phyloP scores from a whole-genome alignment of 2,329 filamentous ascomycete genomes.

The Aureobasidium sp. region DNA sequence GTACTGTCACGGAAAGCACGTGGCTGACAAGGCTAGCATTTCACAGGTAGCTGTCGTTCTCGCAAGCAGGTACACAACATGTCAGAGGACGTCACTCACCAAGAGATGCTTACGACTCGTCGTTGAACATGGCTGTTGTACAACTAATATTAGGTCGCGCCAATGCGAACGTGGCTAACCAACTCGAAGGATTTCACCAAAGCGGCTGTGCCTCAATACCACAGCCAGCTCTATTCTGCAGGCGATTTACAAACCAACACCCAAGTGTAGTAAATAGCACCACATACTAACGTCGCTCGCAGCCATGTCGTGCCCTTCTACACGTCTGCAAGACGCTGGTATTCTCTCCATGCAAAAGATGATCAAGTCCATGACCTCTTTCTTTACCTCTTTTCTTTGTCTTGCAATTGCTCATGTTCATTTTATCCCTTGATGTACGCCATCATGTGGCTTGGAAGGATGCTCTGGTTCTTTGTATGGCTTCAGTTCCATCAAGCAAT shows the following conservation, averaged over 20 bases:
- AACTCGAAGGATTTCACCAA: neutral
- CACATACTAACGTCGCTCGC: neutral
- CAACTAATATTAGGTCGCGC: slow-evolving; percentile 8
- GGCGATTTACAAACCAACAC: slow-evolving; percentile 6
- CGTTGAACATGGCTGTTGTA: neutral
- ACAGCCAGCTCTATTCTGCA: neutral
- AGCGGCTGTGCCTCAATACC: neutral
- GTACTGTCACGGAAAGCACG: neutral
- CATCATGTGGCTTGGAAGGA: slow-evolving; percentile 3
- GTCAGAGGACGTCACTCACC: neutral
- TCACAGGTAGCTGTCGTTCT: neutral
- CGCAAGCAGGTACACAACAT: slow-evolving; percentile 1
- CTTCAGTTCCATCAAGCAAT: neutral
- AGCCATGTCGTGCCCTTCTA: neutral
- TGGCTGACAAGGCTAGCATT: neutral
- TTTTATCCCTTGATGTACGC: neutral
- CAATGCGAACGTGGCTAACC: neutral
- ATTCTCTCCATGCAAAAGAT: neutral
- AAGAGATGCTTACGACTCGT: neutral
- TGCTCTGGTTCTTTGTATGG: slow-evolving; percentile 4
- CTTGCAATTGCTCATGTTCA: neutral
- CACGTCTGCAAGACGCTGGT: neutral
- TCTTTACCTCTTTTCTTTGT: slow-evolving; percentile 3
- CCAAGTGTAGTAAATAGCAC: slow-evolving; percentile 11
- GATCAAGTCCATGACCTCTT: neutral